phyloP scores from a whole-genome alignment of 2,329 filamentous ascomycete species.

The Nothomitra cinnamomea region DNA sequence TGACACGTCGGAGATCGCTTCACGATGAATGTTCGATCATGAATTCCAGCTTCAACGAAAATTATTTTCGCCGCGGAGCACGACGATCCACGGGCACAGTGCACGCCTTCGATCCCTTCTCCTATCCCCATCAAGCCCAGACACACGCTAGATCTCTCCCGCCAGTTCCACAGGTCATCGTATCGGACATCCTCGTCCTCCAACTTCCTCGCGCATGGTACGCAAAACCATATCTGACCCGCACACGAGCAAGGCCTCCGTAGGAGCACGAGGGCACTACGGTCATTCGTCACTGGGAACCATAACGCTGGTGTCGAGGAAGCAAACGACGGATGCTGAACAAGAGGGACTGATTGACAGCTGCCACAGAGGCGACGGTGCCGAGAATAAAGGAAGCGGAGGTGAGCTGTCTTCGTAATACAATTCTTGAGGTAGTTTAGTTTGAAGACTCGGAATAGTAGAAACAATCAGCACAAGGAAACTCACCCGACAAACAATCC shows the following conservation, averaged over 20 bases:
- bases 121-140: conserved; percentile 72
- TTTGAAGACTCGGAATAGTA: conserved; percentile 7
- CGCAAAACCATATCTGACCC: conserved; percentile 65
- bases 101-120: conserved; percentile 73
- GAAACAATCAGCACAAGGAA: neutral
- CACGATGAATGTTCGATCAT: conserved; percentile 27
- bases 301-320: conserved; percentile 12
- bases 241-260: conserved; percentile 41
- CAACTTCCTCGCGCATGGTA: conserved; percentile 62
- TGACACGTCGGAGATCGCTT: conserved; percentile 19
- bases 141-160: conserved; percentile 61
- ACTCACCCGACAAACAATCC: conserved; percentile 65
- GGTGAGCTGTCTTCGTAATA: conserved; percentile 63
- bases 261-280: conserved; percentile 31
- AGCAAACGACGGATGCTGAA: conserved; percentile 25
- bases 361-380: conserved; percentile 66
- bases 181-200: conserved; percentile 41
- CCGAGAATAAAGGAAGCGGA: conserved; percentile 48
- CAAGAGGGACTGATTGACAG: conserved; percentile 57
- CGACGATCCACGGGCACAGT: conserved; percentile 60
- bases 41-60: conserved; percentile 61
- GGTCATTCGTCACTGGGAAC: conserved; percentile 23
- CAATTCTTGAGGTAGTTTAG: conserved; percentile 50
- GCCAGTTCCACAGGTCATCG: conserved; percentile 69
- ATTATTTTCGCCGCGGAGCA: conserved; percentile 41